Conservation (phyloP, 805 yeast genomes). For the Wickerhamiella sergipiensis region DNA sequence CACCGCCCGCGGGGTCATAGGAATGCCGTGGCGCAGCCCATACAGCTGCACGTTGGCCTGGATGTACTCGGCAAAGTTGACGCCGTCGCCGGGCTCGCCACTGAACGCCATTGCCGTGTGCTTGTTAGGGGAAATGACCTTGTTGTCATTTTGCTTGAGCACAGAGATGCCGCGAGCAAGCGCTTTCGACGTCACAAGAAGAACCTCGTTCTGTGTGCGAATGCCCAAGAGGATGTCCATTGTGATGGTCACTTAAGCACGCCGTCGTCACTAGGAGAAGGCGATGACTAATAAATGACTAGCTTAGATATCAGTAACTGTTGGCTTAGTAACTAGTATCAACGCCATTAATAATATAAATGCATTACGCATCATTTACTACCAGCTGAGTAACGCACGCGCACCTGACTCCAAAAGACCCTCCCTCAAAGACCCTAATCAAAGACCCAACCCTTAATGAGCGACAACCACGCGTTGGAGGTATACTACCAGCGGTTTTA, state of each 20-base stretch:
- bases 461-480: not conserved
- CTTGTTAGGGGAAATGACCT: constrained; percentile 59
- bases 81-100: constrained; percentile 95
- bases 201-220: constrained; percentile 63
- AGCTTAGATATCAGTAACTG: too few relatives aligned
- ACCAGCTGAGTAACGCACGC: too few relatives aligned
- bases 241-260: constrained; percentile 3
- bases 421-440: too few relatives aligned
- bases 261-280: too few relatives aligned
- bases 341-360: too few relatives aligned
- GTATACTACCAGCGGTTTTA: constrained; percentile 31
- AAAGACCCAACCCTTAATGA: too few relatives aligned
- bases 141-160: constrained; percentile 64
- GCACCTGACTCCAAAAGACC: too few relatives aligned
- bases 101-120: constrained; percentile 77
- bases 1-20: constrained; percentile 71
- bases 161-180: constrained; percentile 82
- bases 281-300: too few relatives aligned
- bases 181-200: constrained; percentile 90
- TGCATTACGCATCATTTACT: not conserved
- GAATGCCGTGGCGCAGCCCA: constrained; percentile 71
- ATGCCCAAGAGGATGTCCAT: constrained; percentile 93
- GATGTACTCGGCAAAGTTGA: constrained; percentile 85
- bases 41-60: constrained; percentile 86
- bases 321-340: too few relatives aligned